Evolutionary conservation across 2,329 filamentous ascomycete species (phyloP).

Genomic region (Scolecobasidium constrictum): DNA sequence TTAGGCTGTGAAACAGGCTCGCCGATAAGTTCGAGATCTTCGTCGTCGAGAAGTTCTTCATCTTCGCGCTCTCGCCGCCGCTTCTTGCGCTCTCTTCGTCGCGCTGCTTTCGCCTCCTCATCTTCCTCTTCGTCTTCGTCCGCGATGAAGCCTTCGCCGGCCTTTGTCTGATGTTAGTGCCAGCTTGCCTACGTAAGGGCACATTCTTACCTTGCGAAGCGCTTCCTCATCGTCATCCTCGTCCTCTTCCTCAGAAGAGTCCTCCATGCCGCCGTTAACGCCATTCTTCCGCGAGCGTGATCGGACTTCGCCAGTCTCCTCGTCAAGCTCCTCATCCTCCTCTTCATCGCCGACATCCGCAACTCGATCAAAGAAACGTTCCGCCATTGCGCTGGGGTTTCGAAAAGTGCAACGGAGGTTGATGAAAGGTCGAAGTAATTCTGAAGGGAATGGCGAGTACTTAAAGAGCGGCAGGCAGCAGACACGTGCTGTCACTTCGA

Average conservation of each 20-base stretch:
- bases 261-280: slow-evolving; percentile 46
- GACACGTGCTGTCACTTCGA: too few relatives aligned
- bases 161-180: slow-evolving; percentile 2
- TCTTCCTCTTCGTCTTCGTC: slow-evolving; percentile 13
- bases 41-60: slow-evolving; percentile 24
- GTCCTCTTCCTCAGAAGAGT: slow-evolving; percentile 26
- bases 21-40: slow-evolving; percentile 91
- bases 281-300: slow-evolving; percentile 29
- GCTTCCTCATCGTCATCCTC: slow-evolving; percentile 58
- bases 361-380: slow-evolving; percentile 68
- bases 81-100: slow-evolving; percentile 8
- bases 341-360: slow-evolving; percentile 80
- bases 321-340: slow-evolving; percentile 71
- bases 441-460: too few relatives aligned
- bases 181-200: neutral
- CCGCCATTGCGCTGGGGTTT: slow-evolving; percentile 20
- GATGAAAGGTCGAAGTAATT: too few relatives aligned
- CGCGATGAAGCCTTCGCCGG: slow-evolving; percentile 12
- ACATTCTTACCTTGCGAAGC: slow-evolving; percentile 33
- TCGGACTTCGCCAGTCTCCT: slow-evolving; percentile 53
- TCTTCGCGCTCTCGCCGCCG: slow-evolving; percentile 10
- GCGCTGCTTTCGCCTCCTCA: slow-evolving; percentile 7
- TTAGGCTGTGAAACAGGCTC: slow-evolving; percentile 57
- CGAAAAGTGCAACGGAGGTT: neutral
- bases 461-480: too few relatives aligned